Conservation (phyloP, 139 green algal genomes). For the Mesostigma viride region DNA sequence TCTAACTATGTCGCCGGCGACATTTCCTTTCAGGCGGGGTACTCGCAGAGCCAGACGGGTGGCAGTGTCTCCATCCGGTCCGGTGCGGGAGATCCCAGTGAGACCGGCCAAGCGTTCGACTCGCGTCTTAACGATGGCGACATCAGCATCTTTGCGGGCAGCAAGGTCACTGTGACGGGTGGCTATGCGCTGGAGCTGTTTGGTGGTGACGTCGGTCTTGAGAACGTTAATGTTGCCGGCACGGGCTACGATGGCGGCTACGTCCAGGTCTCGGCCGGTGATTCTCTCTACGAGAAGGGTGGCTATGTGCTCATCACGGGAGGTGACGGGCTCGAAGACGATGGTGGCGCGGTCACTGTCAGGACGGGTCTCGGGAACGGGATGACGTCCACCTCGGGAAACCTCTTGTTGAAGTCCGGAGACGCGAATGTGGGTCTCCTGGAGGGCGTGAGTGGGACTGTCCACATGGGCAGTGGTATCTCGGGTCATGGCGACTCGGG, state of each 20-base stretch:
- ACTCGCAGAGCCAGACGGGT: no score
- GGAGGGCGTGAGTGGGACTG: not conserved
- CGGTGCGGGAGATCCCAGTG: no score
- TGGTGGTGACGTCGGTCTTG: not conserved
- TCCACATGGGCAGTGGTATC: not conserved
- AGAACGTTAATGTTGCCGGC: conserved; percentile 3
- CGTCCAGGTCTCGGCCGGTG: conserved; percentile 9
- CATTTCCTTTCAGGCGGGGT: no score
- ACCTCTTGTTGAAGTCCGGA: not conserved
- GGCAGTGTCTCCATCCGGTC: no score
- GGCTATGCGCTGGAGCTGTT: conserved; percentile 3
- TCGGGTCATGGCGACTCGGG: not conserved
- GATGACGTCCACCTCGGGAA: conserved; percentile 12
- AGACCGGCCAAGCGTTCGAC: not conserved
- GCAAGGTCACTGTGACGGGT: not conserved
- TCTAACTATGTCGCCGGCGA: no score
- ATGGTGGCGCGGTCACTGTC: no score
- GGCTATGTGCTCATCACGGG: no score
- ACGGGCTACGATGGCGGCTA: conserved; percentile 4
- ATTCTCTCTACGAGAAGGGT: no score
- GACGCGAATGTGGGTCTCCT: not conserved
- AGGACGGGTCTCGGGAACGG: no score
- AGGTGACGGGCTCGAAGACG: no score
- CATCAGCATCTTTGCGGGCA: not conserved
- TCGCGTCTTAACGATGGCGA: not conserved